Evolutionary conservation across 768 basidiomycete species (phyloP), one percentile per base, ranked within the genome.

Genomic region (Hericium coralloides): DNA sequence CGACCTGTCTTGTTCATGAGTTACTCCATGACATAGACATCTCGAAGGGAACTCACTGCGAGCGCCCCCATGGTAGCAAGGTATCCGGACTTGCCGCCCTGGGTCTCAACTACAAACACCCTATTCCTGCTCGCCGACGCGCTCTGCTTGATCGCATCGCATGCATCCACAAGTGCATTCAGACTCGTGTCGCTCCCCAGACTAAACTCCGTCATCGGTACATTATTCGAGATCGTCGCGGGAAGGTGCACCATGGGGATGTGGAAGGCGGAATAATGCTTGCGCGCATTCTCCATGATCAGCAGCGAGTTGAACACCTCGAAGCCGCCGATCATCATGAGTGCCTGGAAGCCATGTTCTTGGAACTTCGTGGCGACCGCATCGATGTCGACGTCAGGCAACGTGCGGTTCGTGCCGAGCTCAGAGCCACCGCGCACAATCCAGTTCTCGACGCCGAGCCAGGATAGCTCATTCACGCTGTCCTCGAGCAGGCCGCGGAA

Each of bases 381-480:
- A 1, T 94, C 95, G 47, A 98, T 80, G 70, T 98, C 92, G 51
- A 82, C 72, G 49, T 87, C 87, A 18, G 97, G 97, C 47, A 93
- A 74, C 12, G 82, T 79, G 51, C 97, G 89, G 74, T 98, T 98
- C 31, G 97, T 98, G 18, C 97, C 97, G 15, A 99, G 84, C 70
- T 99, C 97, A 23, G 95, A 98, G 12, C 97, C 97, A 58, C 97
- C 97, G 23, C 95, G 88, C 12, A 89, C 84, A 70, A 89, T 89
- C 97, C 95, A 99, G 41, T 85, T 85, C 69, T 99, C 97, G 49
- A 98, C 97, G 23, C 92, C 89, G 31, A 99, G 85, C 97, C 97
- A 98, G 8, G 92, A 84, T 12, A 95, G 82, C 64, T 92, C 87
- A 60, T 82, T 76, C 52, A 98, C 73, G 65, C 85, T 84, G 72